These are phyloP conservation scores for Arctium minus DNA, from an alignment of 129 eudicot species.

Conservation along the genomic window DNA sequence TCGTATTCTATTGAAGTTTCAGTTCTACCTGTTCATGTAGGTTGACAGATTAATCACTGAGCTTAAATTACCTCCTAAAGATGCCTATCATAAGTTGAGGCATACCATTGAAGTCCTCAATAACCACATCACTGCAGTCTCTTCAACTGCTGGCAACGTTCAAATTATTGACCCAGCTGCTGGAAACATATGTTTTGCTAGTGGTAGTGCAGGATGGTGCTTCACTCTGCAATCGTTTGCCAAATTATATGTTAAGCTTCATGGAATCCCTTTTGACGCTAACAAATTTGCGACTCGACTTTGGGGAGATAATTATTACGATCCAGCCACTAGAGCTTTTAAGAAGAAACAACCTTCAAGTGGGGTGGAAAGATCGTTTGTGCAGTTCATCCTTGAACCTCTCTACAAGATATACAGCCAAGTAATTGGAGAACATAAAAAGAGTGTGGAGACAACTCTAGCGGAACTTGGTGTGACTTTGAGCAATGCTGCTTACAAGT, in stretches of 20 bases:
- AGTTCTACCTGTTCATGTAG: constrained; percentile 33
- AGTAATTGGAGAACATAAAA: constrained; percentile 96
- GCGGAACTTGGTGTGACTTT: constrained; percentile 91
- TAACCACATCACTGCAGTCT: constrained; percentile 76
- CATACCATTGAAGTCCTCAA: constrained; percentile 91
- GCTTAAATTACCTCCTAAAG: constrained; percentile 91
- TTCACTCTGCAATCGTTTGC: constrained; percentile 96
- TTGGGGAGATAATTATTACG: constrained; percentile 92
- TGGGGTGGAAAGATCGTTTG: constrained; percentile 92
- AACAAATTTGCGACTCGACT: constrained; percentile 81
- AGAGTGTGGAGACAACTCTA: constrained; percentile 93
- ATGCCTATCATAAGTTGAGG: constrained; percentile 86
- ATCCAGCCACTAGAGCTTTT: constrained; percentile 66
- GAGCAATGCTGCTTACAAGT: constrained; percentile 71
- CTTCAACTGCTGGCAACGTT: constrained; percentile 92
- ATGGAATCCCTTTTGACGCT: constrained; percentile 88
- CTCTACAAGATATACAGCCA: constrained; percentile 94
- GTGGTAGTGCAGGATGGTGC: constrained; percentile 98
- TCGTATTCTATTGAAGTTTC: not conserved
- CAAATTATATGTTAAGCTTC: constrained; percentile 87
- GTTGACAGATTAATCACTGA: constrained; percentile 95
- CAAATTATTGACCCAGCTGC: constrained; percentile 73
- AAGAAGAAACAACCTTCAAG: constrained; percentile 69
- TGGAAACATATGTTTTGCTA: constrained; percentile 96
- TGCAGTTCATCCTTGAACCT: constrained; percentile 92